Percentiles rank a stretch among this genome's conserved stretches.
These are phyloP conservation scores for Fusarium phyllophilum DNA, from an alignment of 2,329 filamentous ascomycete species.

Conservation along the genomic window DNA sequence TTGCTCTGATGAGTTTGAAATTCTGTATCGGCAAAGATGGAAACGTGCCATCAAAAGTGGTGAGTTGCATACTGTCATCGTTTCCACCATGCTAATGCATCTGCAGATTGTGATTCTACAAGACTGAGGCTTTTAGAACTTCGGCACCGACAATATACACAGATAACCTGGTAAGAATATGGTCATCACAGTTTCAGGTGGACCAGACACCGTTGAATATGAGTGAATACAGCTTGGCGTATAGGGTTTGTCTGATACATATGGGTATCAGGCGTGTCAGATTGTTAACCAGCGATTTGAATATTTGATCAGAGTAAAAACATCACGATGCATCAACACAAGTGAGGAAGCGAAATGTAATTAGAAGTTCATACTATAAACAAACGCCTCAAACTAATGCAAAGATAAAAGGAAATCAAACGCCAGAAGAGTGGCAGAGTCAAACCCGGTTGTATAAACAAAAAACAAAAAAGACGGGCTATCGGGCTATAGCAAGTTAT, in stretches of 20 bases:
- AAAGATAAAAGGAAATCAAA: conserved; percentile 34
- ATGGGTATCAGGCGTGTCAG: background rate
- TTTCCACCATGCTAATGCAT: background rate
- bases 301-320: background rate
- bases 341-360: conserved; percentile 34
- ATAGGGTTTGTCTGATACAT: conserved; percentile 14
- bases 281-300: background rate
- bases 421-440: conserved; percentile 33
- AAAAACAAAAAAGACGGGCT: conserved; percentile 25
- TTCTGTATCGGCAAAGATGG: background rate
- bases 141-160: background rate
- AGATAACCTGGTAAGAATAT: background rate
- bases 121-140: background rate
- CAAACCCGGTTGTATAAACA: conserved; percentile 31
- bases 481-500: conserved; percentile 33
- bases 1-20: background rate
- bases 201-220: conserved; percentile 37
- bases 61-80: background rate
- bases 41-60: background rate
- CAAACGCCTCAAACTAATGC: conserved; percentile 45
- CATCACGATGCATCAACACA: background rate
- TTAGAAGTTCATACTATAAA: conserved; percentile 46
- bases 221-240: conserved; percentile 31
- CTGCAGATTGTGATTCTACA: background rate
- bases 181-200: conserved; percentile 27